Percentiles rank a stretch among this genome's conserved stretches.
Conservation (phyloP, 768 basidiomycete genomes). For the Suillus discolor region DNA sequence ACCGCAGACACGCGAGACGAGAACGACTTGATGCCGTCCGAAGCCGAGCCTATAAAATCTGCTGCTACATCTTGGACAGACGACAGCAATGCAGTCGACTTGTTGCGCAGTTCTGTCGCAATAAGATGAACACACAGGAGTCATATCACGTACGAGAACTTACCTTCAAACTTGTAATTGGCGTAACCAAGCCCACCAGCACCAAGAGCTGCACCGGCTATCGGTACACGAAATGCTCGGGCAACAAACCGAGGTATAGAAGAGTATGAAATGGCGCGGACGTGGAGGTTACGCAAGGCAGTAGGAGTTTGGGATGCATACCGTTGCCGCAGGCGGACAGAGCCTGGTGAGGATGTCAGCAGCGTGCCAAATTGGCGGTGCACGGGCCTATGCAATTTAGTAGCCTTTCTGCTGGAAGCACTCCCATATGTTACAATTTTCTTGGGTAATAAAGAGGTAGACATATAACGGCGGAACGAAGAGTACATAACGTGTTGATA, state of each 20-base stretch:
- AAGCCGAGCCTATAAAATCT: slow-evolving; percentile 73
- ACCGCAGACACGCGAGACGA: slow-evolving; percentile 62
- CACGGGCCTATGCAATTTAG: slow-evolving; percentile 40
- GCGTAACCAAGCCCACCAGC: slow-evolving; percentile 93
- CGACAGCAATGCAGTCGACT: slow-evolving; percentile 65
- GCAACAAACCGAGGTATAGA: slow-evolving; percentile 89
- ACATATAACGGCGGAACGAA: slow-evolving; percentile 41
- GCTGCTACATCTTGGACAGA: slow-evolving; percentile 69
- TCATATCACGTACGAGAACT: slow-evolving; percentile 20
- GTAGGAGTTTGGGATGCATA: slow-evolving; percentile 45
- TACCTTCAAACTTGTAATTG: slow-evolving; percentile 96
- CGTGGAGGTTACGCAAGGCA: slow-evolving; percentile 65
- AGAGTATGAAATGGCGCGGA: slow-evolving; percentile 79
- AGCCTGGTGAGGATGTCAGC: slow-evolving; percentile 44
- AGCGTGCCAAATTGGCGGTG: slow-evolving; percentile 63
- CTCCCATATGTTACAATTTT: slow-evolving; percentile 60
- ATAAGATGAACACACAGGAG: slow-evolving; percentile 5
- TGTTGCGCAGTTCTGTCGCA: slow-evolving; percentile 67
- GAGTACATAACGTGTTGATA: slow-evolving; percentile 41
- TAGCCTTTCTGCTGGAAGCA: slow-evolving; percentile 40
- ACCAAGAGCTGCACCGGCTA: slow-evolving; percentile 87
- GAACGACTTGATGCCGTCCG: slow-evolving; percentile 64
- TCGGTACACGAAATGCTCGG: slow-evolving; percentile 84
- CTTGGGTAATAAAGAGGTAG: slow-evolving; percentile 34
- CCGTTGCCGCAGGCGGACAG: slow-evolving; percentile 47